Conservation (phyloP, 352 stramenopile species). For the Pythium sukuiense region DNA sequence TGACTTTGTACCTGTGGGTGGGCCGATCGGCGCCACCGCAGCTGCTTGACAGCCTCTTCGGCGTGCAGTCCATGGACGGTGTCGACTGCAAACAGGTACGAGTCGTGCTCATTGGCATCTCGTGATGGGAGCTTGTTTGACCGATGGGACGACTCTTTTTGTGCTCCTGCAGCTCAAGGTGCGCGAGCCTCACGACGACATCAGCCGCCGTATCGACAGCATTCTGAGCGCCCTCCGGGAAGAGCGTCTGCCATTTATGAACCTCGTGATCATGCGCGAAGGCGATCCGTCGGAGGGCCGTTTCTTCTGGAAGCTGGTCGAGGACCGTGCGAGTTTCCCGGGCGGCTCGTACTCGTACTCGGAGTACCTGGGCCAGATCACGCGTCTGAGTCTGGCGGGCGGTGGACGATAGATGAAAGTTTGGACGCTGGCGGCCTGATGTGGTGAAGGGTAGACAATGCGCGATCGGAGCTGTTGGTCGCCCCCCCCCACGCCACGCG, state of each 20-base stretch:
- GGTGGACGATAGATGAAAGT: constrained; percentile 58
- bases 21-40: constrained; percentile 86
- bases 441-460: neutral
- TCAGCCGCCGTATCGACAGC: constrained; percentile 76
- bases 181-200: constrained; percentile 83
- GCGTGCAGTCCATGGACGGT: constrained; percentile 92
- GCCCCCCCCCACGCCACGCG: neutral
- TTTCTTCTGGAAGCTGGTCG: constrained; percentile 98
- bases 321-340: constrained; percentile 97
- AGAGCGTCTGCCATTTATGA: constrained; percentile 79
- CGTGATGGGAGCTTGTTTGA: neutral
- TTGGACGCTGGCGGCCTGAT: constrained; percentile 16
- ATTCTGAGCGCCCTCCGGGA: constrained; percentile 91
- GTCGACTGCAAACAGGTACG: constrained; percentile 88
- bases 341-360: constrained; percentile 97
- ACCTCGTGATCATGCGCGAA: constrained; percentile 93
- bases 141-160: constrained; percentile 17
- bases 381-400: constrained; percentile 59
- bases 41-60: constrained; percentile 94
- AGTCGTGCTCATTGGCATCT: neutral
- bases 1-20: constrained; percentile 97
- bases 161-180: constrained; percentile 60
- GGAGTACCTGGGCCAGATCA: constrained; percentile 95
- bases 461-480: constrained; percentile 6
- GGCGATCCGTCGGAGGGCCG: constrained; percentile 92